Percentiles rank a stretch among this genome's conserved stretches.
These are phyloP conservation scores for Fonsecaea pedrosoi DNA, from an alignment of 2,329 filamentous ascomycete genomes.

Conservation along the genomic window DNA sequence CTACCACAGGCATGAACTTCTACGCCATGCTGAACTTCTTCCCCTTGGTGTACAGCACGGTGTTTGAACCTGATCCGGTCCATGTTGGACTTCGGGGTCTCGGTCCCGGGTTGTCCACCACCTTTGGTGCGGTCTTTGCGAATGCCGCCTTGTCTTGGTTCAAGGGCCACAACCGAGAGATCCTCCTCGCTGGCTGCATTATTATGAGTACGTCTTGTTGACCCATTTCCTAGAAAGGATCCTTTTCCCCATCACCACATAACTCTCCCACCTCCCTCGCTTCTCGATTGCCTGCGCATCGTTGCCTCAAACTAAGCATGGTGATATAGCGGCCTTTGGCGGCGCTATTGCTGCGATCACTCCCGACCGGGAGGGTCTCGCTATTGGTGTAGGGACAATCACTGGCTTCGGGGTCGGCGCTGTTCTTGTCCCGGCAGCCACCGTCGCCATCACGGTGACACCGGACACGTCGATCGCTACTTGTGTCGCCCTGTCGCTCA, in stretches of 20 bases:
- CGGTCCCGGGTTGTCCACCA: conserved; percentile 30
- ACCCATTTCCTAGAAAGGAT: not conserved
- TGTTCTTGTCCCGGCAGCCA: conserved; percentile 49
- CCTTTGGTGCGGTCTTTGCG: conserved; percentile 32
- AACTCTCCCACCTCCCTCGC: not conserved
- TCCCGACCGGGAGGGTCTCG: conserved; percentile 58
- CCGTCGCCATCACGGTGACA: conserved; percentile 33
- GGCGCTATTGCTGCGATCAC: conserved; percentile 61
- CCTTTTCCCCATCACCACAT: not conserved
- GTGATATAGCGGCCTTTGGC: conserved; percentile 25
- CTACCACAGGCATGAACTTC: conserved; percentile 34
- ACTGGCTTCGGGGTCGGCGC: conserved; percentile 71
- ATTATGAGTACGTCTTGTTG: conserved; percentile 31
- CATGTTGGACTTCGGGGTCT: conserved; percentile 33
- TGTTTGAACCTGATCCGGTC: conserved; percentile 34
- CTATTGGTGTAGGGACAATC: conserved; percentile 66
- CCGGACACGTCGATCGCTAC: conserved; percentile 73
- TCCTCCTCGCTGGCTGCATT: conserved; percentile 24
- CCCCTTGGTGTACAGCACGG: conserved; percentile 26
- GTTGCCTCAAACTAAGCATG: not conserved
- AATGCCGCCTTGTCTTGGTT: conserved; percentile 33
- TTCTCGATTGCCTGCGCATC: not conserved
- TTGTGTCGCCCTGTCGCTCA: conserved; percentile 70
- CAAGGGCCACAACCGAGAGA: conserved; percentile 31
- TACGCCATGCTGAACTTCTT: conserved; percentile 37